A percentile compares a stretch with the other conserved stretches of the same genome.
Evolutionary conservation across 768 basidiomycete species (phyloP).

Genomic region (Atractiella rhizophila): DNA sequence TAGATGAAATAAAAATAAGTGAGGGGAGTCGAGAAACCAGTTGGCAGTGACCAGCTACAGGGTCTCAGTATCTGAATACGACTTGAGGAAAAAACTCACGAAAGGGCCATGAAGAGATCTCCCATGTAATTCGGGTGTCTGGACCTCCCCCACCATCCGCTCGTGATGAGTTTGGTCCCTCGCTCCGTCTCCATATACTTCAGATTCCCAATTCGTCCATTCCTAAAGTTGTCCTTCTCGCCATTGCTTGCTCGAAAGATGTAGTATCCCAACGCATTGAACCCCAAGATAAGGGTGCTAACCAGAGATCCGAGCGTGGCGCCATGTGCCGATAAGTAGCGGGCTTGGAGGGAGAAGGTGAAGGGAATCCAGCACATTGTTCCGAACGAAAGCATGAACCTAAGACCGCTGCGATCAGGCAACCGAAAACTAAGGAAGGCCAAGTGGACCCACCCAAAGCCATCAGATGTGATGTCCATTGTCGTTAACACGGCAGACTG

Average conservation of each 20-base stretch:
- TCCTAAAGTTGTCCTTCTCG: slow-evolving; percentile 89
- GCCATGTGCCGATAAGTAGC: slow-evolving; percentile 74
- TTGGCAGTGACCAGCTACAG: slow-evolving; percentile 76
- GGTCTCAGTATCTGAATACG: slow-evolving; percentile 15
- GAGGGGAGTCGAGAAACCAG: slow-evolving; percentile 70
- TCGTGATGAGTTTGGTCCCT: slow-evolving; percentile 72
- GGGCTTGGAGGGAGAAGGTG: slow-evolving; percentile 73
- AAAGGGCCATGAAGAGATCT: not conserved
- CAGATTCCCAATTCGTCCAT: slow-evolving; percentile 54
- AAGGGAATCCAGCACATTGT: slow-evolving; percentile 87
- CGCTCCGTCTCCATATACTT: slow-evolving; percentile 51
- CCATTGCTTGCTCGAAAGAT: slow-evolving; percentile 72
- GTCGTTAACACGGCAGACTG: slow-evolving; percentile 69
- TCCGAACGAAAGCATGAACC: slow-evolving; percentile 91
- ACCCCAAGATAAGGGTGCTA: slow-evolving; percentile 34
- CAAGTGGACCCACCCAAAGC: too few species aligned
- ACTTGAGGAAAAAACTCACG: slow-evolving; percentile 1
- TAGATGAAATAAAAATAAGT: slow-evolving; percentile 87
- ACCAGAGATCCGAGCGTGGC: slow-evolving; percentile 43
- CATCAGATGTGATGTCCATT: slow-evolving; percentile 95
- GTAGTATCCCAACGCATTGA: slow-evolving; percentile 53
- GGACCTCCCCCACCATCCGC: slow-evolving; percentile 91
- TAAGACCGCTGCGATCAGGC: too few species aligned
- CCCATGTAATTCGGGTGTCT: slow-evolving; percentile 63
- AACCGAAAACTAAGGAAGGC: too few species aligned